Evolutionary conservation across 2,329 filamentous ascomycete species (phyloP).

Genomic region (Fusarium avenaceum): DNA sequence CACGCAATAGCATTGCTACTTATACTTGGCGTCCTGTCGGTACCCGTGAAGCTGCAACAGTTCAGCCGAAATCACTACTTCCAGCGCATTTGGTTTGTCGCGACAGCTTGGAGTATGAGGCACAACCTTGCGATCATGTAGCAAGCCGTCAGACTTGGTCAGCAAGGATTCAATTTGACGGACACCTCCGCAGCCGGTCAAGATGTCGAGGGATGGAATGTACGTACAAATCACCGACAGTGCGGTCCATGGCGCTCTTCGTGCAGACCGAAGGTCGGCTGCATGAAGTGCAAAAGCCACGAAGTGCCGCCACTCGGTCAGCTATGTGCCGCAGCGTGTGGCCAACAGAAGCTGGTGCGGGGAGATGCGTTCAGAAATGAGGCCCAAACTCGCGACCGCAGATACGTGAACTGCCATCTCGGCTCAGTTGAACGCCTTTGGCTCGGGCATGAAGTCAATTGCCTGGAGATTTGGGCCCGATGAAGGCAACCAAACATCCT

Average conservation of each 20-base stretch:
- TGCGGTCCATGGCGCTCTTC: constrained; percentile 36
- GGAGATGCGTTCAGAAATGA: constrained; percentile 30
- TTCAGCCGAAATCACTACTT: constrained; percentile 29
- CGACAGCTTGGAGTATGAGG: constrained; percentile 14
- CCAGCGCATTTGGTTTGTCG: constrained; percentile 15
- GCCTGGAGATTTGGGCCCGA: constrained; percentile 26
- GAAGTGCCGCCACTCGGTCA: constrained; percentile 30
- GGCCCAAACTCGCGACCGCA: constrained; percentile 31
- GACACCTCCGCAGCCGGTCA: constrained; percentile 40
- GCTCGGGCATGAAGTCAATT: constrained; percentile 18
- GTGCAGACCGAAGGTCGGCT: constrained; percentile 42
- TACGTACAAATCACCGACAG: constrained; percentile 38
- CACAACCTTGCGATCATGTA: constrained; percentile 45
- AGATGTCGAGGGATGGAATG: constrained; percentile 32
- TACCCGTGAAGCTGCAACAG: constrained; percentile 31
- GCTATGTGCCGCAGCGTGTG: constrained; percentile 17
- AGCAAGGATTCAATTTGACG: constrained; percentile 36
- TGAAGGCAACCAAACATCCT: constrained; percentile 39
- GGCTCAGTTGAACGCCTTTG: constrained; percentile 30
- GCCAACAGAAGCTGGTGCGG: constrained; percentile 16
- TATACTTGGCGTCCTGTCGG: constrained; percentile 18
- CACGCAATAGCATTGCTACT: constrained; percentile 29
- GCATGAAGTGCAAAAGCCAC: constrained; percentile 38
- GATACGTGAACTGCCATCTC: constrained; percentile 17
- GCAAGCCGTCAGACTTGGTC: constrained; percentile 35